Conservation (phyloP, 164 flowering plant species). For the Tinospora cordifolia region DNA sequence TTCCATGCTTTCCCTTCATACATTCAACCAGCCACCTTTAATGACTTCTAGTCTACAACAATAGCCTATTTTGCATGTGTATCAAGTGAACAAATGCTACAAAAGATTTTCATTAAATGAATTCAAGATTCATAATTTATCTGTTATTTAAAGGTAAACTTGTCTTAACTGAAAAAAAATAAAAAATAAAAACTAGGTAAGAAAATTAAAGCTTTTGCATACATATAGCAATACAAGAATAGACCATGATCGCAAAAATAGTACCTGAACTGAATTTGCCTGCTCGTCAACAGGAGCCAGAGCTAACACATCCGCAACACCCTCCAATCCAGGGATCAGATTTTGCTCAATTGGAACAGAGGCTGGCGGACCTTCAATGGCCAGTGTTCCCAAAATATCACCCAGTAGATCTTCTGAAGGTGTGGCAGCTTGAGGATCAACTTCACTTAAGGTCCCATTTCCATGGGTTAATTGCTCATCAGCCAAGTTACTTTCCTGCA, state of each 20-base stretch:
- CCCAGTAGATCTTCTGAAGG: slow-evolving; percentile 83
- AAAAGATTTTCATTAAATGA: neutral
- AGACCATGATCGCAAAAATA: neutral
- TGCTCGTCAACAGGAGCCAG: slow-evolving; percentile 69
- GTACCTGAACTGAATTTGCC: slow-evolving; percentile 72
- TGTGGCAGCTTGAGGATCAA: slow-evolving; percentile 50
- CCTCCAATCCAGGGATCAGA: slow-evolving; percentile 35
- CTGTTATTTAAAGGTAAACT: no score
- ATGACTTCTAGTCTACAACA: neutral
- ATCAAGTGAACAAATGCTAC: neutral
- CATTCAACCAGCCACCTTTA: no score
- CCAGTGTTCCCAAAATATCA: slow-evolving; percentile 83
- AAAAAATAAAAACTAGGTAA: no score
- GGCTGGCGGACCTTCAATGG: slow-evolving; percentile 86
- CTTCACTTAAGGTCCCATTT: slow-evolving; percentile 57
- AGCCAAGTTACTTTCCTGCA: slow-evolving; percentile 44
- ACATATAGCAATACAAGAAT: neutral
- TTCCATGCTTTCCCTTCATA: neutral
- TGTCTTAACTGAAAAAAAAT: no score
- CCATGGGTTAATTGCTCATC: slow-evolving; percentile 40
- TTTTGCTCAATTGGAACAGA: slow-evolving; percentile 35
- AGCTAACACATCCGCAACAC: slow-evolving; percentile 61
- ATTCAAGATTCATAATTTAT: neutral
- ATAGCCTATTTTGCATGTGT: neutral
- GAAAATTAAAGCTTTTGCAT: neutral